These are phyloP conservation scores for Zopfochytrium polystomum DNA, from an alignment of 371 early-diverging fungal species.

Conservation along the genomic window DNA sequence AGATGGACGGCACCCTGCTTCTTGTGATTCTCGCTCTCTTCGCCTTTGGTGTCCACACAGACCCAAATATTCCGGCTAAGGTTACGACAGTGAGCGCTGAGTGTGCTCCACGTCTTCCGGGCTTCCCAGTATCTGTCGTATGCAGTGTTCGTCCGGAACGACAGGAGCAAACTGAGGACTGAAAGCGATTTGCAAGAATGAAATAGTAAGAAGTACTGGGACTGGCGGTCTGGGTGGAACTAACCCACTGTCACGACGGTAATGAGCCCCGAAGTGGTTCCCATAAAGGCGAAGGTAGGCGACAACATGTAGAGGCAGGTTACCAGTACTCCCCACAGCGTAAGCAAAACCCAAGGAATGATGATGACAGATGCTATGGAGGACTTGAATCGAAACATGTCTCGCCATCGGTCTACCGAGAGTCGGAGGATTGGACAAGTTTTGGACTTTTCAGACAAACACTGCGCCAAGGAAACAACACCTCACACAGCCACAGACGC, in stretches of 20 bases:
- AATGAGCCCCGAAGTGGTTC: conserved; percentile 11
- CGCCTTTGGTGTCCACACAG: conserved; percentile 24
- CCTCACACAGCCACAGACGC: too few species aligned
- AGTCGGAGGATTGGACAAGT: too few species aligned
- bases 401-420: too few species aligned
- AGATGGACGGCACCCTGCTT: conserved; percentile 72
- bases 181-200: too few species aligned
- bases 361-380: too few species aligned
- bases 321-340: conserved; percentile 12
- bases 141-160: conserved; percentile 27
- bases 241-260: conserved; percentile 13
- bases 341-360: conserved; percentile 8
- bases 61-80: conserved; percentile 66
- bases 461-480: too few species aligned
- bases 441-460: too few species aligned
- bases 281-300: background rate
- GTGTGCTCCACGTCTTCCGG: conserved; percentile 59
- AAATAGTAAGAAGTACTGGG: too few species aligned
- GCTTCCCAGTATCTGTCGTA: conserved; percentile 74
- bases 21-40: conserved; percentile 27
- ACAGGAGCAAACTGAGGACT: conserved; percentile 18
- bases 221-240: too few species aligned
- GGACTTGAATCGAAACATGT: too few species aligned
- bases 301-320: conserved; percentile 20
- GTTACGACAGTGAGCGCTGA: conserved; percentile 37